These are phyloP conservation scores for Zymoseptoria ardabiliae DNA, from an alignment of 2,329 filamentous ascomycete species.

Conservation along the genomic window DNA sequence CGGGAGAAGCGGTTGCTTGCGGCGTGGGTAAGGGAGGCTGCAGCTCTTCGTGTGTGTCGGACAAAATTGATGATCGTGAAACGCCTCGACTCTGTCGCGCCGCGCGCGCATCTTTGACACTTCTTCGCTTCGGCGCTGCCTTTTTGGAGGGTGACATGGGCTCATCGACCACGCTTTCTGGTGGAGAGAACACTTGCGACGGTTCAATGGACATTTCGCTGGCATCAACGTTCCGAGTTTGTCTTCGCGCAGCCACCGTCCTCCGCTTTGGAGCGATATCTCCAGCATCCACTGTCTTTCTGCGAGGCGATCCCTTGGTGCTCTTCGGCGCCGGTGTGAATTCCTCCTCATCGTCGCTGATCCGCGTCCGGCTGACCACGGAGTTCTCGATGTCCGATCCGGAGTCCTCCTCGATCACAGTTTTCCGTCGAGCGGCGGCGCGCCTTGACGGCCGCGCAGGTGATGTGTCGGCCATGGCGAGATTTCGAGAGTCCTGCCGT, in stretches of 20 bases:
- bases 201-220: constrained; percentile 53
- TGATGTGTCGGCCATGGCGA: constrained; percentile 22
- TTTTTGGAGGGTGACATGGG: constrained; percentile 50
- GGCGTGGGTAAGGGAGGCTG: constrained; percentile 41
- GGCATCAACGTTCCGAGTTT: constrained; percentile 41
- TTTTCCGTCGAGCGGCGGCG: constrained; percentile 58
- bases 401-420: constrained; percentile 73
- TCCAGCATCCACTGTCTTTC: constrained; percentile 43
- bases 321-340: constrained; percentile 66
- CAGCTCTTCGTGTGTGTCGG: constrained; percentile 30
- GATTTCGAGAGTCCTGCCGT: not conserved
- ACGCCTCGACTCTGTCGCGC: constrained; percentile 32
- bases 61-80: constrained; percentile 34
- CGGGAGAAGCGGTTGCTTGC: constrained; percentile 35
- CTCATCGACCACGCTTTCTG: constrained; percentile 45
- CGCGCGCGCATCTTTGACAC: constrained; percentile 45
- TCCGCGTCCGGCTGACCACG: constrained; percentile 44
- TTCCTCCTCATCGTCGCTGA: constrained; percentile 64
- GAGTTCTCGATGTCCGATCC: constrained; percentile 44
- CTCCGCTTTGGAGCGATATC: constrained; percentile 40
- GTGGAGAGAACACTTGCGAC: constrained; percentile 53
- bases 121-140: constrained; percentile 60
- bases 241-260: constrained; percentile 35
- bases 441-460: constrained; percentile 52
- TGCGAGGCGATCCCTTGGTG: constrained; percentile 51